These are phyloP conservation scores for Evernia prunastri DNA, from an alignment of 495 filamentous ascomycete species.

Conservation along the genomic window DNA sequence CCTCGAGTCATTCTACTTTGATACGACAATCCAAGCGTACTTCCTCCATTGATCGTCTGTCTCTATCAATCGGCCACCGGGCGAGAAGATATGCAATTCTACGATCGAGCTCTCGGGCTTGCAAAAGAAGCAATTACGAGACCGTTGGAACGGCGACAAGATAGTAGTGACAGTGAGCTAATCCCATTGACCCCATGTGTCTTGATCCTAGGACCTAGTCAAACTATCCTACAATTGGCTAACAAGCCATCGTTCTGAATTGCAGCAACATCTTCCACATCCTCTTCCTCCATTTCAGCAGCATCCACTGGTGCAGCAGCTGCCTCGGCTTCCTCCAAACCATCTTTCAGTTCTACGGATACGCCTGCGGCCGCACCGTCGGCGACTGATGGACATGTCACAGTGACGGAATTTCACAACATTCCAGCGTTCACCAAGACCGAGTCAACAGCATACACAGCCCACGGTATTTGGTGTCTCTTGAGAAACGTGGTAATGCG, in stretches of 20 bases:
- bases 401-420: constrained; percentile 9
- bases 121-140: not conserved
- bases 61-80: not conserved
- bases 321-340: constrained; percentile 4
- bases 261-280: not conserved
- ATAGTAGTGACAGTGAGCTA: constrained; percentile 3
- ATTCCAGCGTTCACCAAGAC: constrained; percentile 22
- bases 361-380: constrained; percentile 8
- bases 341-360: not conserved
- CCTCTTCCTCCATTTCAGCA: constrained; percentile 10
- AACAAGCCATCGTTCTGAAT: not conserved
- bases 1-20: not conserved
- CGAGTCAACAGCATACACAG: constrained; percentile 18
- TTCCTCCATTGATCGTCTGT: not conserved
- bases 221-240: not conserved
- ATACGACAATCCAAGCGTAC: not conserved
- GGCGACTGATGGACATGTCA: constrained; percentile 6
- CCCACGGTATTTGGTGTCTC: constrained; percentile 3
- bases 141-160: constrained; percentile 11
- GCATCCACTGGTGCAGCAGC: constrained; percentile 11
- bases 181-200: not conserved
- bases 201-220: not conserved
- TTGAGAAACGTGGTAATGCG: not conserved
- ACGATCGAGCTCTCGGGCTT: constrained; percentile 8
- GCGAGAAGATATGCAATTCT: constrained; percentile 6